Evolutionary conservation across 2,329 filamentous ascomycete genomes (phyloP), one percentile per base, ranked within the genome.

Genomic region (Calonectria pseudoturangicola): DNA sequence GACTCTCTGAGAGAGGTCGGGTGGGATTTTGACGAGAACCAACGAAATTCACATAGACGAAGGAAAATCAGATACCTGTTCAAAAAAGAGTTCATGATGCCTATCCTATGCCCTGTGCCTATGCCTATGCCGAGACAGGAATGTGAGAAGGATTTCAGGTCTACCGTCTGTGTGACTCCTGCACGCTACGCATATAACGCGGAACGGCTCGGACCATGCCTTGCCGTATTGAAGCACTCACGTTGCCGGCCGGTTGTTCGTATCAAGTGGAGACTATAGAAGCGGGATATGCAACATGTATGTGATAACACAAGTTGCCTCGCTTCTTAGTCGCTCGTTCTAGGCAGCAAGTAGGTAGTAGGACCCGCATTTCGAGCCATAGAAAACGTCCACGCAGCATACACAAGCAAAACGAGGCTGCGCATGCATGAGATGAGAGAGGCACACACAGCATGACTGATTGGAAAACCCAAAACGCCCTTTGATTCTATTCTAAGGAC

Each of bases 401-500:
- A 39, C 13, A 27, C 30, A 10, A 16, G 16, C 10, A 56, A 30
- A 51, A 16, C 33, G 36, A 58, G n/a, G 4, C 43, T 48, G n/a
- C 28, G 25, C 54, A 65, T 15, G 27, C 21, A 21, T 21, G 21
- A 21, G 21, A 21, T 21, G 21, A 21, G 21, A 21, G 21, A 16
- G 30, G 45, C 43, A 62, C 41, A n/a, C 30, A 13, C 30, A 21
- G 63, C 48, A 51, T 45, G 45, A 18, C 60, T 54, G 51, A 60
- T 66, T 62, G 54, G 54, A 71, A 47, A 71, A 30, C 64, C 64
- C 58, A 68, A 63, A 71, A 68, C 70, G 70, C 70, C 69, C 58
- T 45, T 71, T 60, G 65, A 68, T 68, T 71, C 70, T 71, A 71
- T 71, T 71, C 65, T 68, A 64, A 60, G 68, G 56, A 66, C 64